Base-by-base conservation (phyloP, 1,284 basidiomycete genomes). In the Ceratobasidium sp. region DNA sequence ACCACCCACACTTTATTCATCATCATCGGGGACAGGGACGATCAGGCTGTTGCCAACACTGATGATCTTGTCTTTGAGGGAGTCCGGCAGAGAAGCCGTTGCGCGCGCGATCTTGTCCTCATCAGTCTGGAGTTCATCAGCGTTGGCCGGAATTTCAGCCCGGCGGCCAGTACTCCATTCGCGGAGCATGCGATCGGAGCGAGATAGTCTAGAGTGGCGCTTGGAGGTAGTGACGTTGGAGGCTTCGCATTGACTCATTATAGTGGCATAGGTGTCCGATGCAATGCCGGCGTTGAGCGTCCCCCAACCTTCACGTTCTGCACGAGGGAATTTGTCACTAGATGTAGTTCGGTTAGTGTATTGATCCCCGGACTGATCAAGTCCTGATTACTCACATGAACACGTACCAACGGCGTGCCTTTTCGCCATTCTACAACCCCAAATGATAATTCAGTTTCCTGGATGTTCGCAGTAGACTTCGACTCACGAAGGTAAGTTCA, bases 321-420 rank as follows among this genome's bases (percentile, higher is more conserved):
- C 7, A 20, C 45, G 45, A 12, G 45, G 45, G 45, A 47, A 47
- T 8, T 47, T 47, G 7, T 47, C 45, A 20, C 45, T 47, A 40
- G 8, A 40, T 8, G 38, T 40, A 7, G 38, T 8, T 8, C 17
- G 38, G 38, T 8, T 8, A 17, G 17, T 52, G n/a, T 13, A 31
- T 42, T 38, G 42, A 8, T 13, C 31, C 35, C 35, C 60, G 25
- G 2, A 65, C 42, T 25, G 34, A 50, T 34, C 40, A 42, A 65
- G 47, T 6, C 7, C 20, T 17, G 27, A 25, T 47, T 47, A 47
- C 45, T 47, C 45, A 47, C 29, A 32, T 31, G 10, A 22, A 54
- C 35, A 42, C 42, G 25, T 60, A 40, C 25, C 56, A 43, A 29
- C 38, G 29, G 43, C 64, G 64, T 29, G 17, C 4, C 29, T 35